Percentiles rank a stretch among this genome's conserved stretches.
Conservation (phyloP, 2,329 filamentous ascomycete genomes). For the Nakataea oryzae region DNA sequence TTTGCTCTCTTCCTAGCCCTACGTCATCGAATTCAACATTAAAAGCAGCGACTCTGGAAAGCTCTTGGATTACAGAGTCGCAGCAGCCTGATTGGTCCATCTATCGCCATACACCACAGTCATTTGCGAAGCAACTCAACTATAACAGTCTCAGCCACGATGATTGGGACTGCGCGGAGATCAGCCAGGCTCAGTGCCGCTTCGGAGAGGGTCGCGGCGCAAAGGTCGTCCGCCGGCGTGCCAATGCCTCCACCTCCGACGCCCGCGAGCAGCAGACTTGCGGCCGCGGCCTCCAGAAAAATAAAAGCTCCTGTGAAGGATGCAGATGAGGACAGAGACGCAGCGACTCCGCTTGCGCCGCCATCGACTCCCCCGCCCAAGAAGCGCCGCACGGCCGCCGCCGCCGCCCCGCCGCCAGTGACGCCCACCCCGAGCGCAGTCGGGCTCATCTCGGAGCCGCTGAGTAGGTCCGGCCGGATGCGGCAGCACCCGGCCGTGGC, state of each 20-base stretch:
- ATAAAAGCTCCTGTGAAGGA: constrained; percentile 12
- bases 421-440: constrained; percentile 38
- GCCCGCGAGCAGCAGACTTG: not conserved
- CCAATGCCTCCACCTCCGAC: constrained; percentile 7
- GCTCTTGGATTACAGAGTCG: not conserved
- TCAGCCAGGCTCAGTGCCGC: constrained; percentile 28
- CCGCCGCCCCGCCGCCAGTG: constrained; percentile 19
- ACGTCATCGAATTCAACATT: not conserved
- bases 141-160: constrained; percentile 5
- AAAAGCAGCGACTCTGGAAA: too few species aligned
- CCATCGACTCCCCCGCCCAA: constrained; percentile 16
- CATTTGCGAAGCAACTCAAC: not conserved
- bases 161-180: constrained; percentile 16
- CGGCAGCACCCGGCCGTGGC: constrained; percentile 30
- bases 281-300: constrained; percentile 12
- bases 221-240: constrained; percentile 4
- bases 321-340: not conserved
- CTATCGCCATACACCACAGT: not conserved
- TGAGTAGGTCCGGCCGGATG: constrained; percentile 19
- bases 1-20: not conserved
- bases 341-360: constrained; percentile 9
- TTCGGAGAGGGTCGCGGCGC: constrained; percentile 5
- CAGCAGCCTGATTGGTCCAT: not conserved
- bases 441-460: constrained; percentile 20
- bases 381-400: constrained; percentile 16